phyloP scores from a whole-genome alignment of 164 flowering plant genomes.

The Vitis labrusca region DNA sequence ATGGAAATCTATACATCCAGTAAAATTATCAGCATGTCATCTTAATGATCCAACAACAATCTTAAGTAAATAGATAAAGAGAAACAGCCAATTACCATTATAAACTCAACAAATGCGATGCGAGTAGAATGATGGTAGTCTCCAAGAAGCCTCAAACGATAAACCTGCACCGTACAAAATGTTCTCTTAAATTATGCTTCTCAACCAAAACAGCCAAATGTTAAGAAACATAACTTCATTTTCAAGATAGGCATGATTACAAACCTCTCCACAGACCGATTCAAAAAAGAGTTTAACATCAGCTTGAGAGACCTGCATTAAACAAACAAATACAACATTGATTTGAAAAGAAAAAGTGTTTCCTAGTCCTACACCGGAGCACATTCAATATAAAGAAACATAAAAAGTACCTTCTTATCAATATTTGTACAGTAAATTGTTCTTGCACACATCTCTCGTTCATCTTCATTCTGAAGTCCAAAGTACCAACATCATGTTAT shows the following conservation, averaged over 20 bases:
- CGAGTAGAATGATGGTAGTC: conserved; percentile 83
- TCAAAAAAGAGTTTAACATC: conserved; percentile 80
- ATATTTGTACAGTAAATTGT: conserved; percentile 87
- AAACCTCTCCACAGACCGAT: conserved; percentile 78
- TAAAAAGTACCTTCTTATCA: conserved; percentile 69
- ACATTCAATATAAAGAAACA: conserved; percentile 4
- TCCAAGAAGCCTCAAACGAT: conserved; percentile 75
- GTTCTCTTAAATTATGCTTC: not conserved
- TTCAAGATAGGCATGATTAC: conserved; percentile 11
- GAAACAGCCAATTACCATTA: conserved; percentile 42
- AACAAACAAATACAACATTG: not conserved
- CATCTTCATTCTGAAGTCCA: conserved; percentile 65
- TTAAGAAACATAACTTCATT: not conserved
- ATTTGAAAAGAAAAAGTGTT: not conserved
- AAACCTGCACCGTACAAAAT: conserved; percentile 45
- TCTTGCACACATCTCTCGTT: conserved; percentile 86
- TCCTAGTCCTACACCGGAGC: not conserved
- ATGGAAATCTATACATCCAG: no score
- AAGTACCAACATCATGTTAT: conserved; percentile 1
- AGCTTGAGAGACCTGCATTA: conserved; percentile 64
- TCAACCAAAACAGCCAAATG: not conserved
- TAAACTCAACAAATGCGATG: conserved; percentile 86
- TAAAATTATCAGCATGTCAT: no score
- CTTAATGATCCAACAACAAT: not conserved
- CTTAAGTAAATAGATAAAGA: not conserved